Percentiles rank a stretch among this genome's conserved stretches.
Evolutionary conservation across 2,329 filamentous ascomycete species (phyloP).

Genomic region (Westerdykella ornata): DNA sequence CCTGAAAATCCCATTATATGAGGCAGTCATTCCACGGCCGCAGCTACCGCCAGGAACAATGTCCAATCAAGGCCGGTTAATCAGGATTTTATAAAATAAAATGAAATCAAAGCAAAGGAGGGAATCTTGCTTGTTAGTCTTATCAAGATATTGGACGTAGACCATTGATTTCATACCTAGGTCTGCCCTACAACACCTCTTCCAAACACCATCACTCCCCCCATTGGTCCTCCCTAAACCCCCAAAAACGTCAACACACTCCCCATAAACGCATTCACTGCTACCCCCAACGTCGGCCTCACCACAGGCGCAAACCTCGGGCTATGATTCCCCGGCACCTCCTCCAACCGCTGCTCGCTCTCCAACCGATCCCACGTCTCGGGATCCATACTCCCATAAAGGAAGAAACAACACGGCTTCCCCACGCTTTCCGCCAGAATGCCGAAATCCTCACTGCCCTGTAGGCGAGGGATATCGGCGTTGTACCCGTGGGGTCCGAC

Average conservation of each 20-base stretch:
- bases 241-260: conserved; percentile 46
- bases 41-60: too few relatives aligned
- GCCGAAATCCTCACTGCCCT: conserved; percentile 54
- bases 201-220: too few relatives aligned
- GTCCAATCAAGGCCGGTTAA: too few relatives aligned
- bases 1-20: too few relatives aligned
- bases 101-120: too few relatives aligned
- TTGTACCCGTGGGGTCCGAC: conserved; percentile 26
- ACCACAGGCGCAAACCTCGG: conserved; percentile 54
- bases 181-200: too few relatives aligned
- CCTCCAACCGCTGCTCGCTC: conserved; percentile 42
- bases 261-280: conserved; percentile 46
- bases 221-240: neutral
- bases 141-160: too few relatives aligned
- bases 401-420: conserved; percentile 51
- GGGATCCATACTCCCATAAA: conserved; percentile 49
- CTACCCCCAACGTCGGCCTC: conserved; percentile 51
- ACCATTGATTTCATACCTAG: too few relatives aligned
- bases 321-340: conserved; percentile 55
- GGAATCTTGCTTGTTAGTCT: too few relatives aligned
- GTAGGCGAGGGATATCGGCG: conserved; percentile 37
- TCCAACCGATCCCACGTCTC: conserved; percentile 47
- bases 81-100: too few relatives aligned
- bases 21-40: too few relatives aligned
- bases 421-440: conserved; percentile 48